Base-by-base conservation (phyloP, 495 filamentous ascomycete species). In the Massariosphaeria phaeospora region DNA sequence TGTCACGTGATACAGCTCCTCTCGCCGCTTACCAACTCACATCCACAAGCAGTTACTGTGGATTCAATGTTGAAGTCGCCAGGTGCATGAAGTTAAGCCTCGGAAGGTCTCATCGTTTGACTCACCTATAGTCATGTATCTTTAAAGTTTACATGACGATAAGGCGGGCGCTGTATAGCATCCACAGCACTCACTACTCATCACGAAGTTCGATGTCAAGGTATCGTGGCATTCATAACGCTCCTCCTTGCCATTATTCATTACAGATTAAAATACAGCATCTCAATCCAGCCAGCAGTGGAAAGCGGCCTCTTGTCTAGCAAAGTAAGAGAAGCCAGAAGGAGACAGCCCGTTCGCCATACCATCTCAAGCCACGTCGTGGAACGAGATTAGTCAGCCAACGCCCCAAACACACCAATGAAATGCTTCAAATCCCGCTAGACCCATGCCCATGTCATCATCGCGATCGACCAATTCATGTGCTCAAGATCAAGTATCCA, bases 221-320 rank as follows among this genome's bases (percentile, higher is more conserved):
- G n/a, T n/a, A n/a, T n/a, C n/a, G n/a, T n/a, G n/a, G n/a, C n/a
- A n/a, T n/a, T n/a, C n/a, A n/a, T n/a, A n/a, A n/a, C n/a, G n/a
- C n/a, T n/a, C n/a, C n/a, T n/a, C n/a, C n/a, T n/a, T 52, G 30
- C 58, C 58, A 55, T 55, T 56, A 52, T 48, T 56, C 58, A 61
- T 61, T 61, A 61, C 39, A 59, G 12, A 50, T 48, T 61, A 61
- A 40, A 13, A 27, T 56, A 48, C 48, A 41, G 27, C 35, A 41
- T 40, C 33, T 44, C 25, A 17, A 2, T 41, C 44, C 26, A 25
- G 6, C 29, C 18, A n/a, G 4, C 26, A 59, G 18, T 17, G 11
- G n/a, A 15, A 17, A 44, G 57, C 39, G 26, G 31, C 33, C 46
- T 42, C 39, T 20, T 36, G 23, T 15, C 12, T 20, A 43, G 30